phyloP scores from a whole-genome alignment of 805 yeast species.

The Wickerhamiella australiensis region DNA sequence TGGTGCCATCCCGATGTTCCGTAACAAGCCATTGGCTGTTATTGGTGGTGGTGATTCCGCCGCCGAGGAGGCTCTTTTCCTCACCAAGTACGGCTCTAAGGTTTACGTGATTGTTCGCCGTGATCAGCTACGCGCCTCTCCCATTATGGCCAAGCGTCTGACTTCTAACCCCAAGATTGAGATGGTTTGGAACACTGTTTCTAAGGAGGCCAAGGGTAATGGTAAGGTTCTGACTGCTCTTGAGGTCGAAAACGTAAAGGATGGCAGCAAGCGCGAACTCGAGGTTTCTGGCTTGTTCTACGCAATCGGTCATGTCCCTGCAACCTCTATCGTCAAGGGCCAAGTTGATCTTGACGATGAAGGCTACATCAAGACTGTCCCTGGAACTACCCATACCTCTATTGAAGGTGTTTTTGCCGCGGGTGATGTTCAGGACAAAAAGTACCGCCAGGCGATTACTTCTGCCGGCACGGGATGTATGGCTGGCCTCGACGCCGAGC shows the following conservation, averaged over 20 bases:
- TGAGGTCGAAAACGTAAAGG: constrained; percentile 54
- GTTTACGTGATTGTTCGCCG: constrained; percentile 89
- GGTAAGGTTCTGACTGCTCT: constrained; percentile 66
- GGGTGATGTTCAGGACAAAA: constrained; percentile 96
- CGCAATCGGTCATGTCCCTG: constrained; percentile 96
- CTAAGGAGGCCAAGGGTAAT: constrained; percentile 85
- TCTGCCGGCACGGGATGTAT: constrained; percentile 99
- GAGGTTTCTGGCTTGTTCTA: constrained; percentile 87
- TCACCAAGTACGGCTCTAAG: constrained; percentile 96
- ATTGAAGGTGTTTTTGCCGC: constrained; percentile 93
- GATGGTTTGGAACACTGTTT: constrained; percentile 73
- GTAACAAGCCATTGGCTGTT: constrained; percentile 95
- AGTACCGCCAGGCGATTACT: constrained; percentile 96
- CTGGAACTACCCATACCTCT: constrained; percentile 80
- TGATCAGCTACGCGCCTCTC: constrained; percentile 87
- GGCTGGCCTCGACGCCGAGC: constrained; percentile 96
- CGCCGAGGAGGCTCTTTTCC: constrained; percentile 94
- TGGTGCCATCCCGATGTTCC: constrained; percentile 98
- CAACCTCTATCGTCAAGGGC: constrained; percentile 65
- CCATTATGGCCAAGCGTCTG: constrained; percentile 93
- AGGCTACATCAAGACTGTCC: constrained; percentile 80
- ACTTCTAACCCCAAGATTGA: constrained; percentile 76
- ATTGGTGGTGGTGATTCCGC: constrained; percentile 99
- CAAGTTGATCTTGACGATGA: constrained; percentile 76
- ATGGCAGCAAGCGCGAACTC: constrained; percentile 56